phyloP scores from a whole-genome alignment of 495 filamentous ascomycete genomes.

The Pseudevernia furfuracea region DNA sequence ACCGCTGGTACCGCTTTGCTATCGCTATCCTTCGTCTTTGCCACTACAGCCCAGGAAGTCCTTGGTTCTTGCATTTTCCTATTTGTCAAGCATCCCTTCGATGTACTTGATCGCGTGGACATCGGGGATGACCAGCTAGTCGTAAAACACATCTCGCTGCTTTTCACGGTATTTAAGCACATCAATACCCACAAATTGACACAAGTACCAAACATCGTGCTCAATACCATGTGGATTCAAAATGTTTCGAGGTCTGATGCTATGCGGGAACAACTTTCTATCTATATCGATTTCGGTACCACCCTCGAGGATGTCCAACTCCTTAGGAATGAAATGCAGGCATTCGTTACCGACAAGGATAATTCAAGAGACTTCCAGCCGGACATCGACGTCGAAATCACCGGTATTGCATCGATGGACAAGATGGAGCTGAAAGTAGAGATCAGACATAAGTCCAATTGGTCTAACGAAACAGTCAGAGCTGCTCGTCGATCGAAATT shows the following conservation, averaged over 20 bases:
- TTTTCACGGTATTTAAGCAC: conserved; percentile 87
- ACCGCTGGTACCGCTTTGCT: conserved; percentile 93
- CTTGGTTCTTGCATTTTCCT: conserved; percentile 95
- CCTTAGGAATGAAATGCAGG: conserved; percentile 70
- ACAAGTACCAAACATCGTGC: conserved; percentile 81
- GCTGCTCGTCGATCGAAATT: conserved; percentile 85
- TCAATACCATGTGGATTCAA: conserved; percentile 88
- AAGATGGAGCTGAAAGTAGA: conserved; percentile 76
- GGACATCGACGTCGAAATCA: conserved; percentile 68
- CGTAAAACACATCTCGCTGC: conserved; percentile 88
- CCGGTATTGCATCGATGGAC: conserved; percentile 76
- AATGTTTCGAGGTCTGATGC: conserved; percentile 84
- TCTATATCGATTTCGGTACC: conserved; percentile 78
- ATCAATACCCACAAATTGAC: conserved; percentile 75
- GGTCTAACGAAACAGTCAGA: conserved; percentile 83
- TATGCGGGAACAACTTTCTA: conserved; percentile 78
- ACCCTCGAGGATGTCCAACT: conserved; percentile 78
- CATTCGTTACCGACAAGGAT: conserved; percentile 75
- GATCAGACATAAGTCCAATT: conserved; percentile 91
- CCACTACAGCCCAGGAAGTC: conserved; percentile 84
- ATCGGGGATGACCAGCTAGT: conserved; percentile 63
- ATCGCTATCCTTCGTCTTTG: conserved; percentile 89
- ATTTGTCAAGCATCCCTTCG: conserved; percentile 92
- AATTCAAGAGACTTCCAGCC: conserved; percentile 89
- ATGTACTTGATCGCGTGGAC: conserved; percentile 91